Evolutionary conservation across 2,329 filamentous ascomycete genomes (phyloP).

Genomic region (Colletotrichum sp.): DNA sequence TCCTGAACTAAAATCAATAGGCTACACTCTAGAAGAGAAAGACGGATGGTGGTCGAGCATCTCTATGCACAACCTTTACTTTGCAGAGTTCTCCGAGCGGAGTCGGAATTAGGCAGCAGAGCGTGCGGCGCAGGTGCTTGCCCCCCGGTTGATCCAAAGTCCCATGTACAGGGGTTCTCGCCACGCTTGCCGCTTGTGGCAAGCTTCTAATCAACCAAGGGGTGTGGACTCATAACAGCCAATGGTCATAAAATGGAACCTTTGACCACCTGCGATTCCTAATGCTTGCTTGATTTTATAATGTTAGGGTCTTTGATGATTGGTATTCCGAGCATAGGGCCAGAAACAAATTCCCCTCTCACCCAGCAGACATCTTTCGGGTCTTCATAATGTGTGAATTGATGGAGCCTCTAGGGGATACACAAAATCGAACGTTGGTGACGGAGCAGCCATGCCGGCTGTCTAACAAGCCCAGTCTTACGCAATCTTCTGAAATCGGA

Average conservation of each 20-base stretch:
- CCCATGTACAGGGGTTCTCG: neutral
- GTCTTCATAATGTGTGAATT: neutral
- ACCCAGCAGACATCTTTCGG: neutral
- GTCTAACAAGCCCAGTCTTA: neutral
- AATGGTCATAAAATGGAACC: neutral
- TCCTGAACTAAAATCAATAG: neutral
- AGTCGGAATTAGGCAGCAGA: neutral
- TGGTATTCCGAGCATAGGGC: neutral
- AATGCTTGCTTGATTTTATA: neutral
- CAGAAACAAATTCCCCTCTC: neutral
- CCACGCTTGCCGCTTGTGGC: neutral
- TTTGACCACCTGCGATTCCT: neutral
- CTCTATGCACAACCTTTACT: neutral
- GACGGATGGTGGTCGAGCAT: neutral
- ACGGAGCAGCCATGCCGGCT: neutral
- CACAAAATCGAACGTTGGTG: neutral
- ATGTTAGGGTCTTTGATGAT: fast-evolving
- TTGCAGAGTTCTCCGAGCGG: neutral
- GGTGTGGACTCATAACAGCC: neutral
- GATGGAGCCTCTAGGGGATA: neutral
- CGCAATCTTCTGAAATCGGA: neutral
- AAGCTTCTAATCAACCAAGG: neutral
- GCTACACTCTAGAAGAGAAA: neutral
- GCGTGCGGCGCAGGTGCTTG: neutral
- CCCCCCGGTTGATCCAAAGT: neutral